phyloP scores from a whole-genome alignment of 192 early-diverging fungal genomes.

The Mortierella antarctica region DNA sequence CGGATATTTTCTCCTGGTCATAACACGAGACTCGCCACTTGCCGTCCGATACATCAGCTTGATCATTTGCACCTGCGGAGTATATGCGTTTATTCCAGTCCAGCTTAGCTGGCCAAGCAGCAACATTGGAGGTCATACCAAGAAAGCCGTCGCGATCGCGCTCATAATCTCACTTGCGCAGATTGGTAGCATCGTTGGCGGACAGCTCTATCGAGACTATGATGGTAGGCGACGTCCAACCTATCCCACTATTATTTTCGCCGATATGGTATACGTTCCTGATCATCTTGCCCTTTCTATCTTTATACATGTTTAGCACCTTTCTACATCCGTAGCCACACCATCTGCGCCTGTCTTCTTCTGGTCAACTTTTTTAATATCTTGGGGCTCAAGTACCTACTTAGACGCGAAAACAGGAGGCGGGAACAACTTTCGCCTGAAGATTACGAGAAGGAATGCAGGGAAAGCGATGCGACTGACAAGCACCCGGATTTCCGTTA shows the following conservation, averaged over 20 bases:
- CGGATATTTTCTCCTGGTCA: slow-evolving; percentile 57
- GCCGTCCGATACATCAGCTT: slow-evolving; percentile 47
- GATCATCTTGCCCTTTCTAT: background rate
- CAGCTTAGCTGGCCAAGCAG: slow-evolving; percentile 69
- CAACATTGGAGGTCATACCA: slow-evolving; percentile 76
- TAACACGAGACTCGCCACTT: slow-evolving; percentile 20
- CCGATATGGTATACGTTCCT: background rate
- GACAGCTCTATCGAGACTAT: slow-evolving; percentile 74
- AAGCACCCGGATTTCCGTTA: slow-evolving; percentile 11
- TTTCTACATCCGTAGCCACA: slow-evolving; percentile 50
- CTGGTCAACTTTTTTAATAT: slow-evolving; percentile 57
- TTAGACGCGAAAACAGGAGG: slow-evolving; percentile 69
- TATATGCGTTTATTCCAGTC: slow-evolving; percentile 63
- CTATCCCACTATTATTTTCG: background rate
- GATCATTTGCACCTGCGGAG: slow-evolving; percentile 51
- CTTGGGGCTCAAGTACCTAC: slow-evolving; percentile 58
- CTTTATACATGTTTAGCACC: background rate
- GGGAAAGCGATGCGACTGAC: slow-evolving; percentile 53
- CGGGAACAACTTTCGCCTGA: slow-evolving; percentile 61
- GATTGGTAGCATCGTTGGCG: slow-evolving; percentile 72
- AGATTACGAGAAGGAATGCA: slow-evolving; percentile 50
- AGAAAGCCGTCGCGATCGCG: slow-evolving; percentile 70
- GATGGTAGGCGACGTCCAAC: slow-evolving; percentile 31
- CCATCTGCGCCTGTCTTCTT: slow-evolving; percentile 60
- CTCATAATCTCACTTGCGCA: slow-evolving; percentile 75